Base-by-base conservation (phyloP, 768 basidiomycete genomes). In the Boletus subparvulus region DNA sequence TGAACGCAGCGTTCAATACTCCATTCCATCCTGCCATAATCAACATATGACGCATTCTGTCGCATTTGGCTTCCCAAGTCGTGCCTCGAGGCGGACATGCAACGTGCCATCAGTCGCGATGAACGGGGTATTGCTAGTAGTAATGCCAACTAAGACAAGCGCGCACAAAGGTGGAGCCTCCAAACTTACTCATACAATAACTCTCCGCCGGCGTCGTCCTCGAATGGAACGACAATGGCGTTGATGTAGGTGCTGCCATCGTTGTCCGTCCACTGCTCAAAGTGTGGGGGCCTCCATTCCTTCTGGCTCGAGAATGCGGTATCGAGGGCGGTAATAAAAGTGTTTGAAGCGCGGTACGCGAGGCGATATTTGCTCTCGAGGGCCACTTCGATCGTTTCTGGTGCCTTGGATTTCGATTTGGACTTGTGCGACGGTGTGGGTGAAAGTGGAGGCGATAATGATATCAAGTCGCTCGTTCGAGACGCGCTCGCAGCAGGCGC, bases 171-270 rank as follows among this genome's bases (percentile, higher is more conserved):
- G 14, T 3, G n/a, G 1, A 32, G 11, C 6, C 21, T n/a, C 8
- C 3, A 26, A 2, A 75, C 84, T 68, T 52, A 86, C 84, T 77
- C 75, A 51, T 82, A 83, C 49, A 81, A 78, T 6, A 86, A 62
- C 52, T 80, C 80, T 1, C 73, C 66, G 3, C 83, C 69, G 68
- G 67, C 47, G 62, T 57, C 59, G 60, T 79, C 30, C 74, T 76
- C 75, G 21, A 84, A 69, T 0, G 75, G 65, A 2, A 76, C 74
- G 4, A 75, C 60, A 33, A 85, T 75, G 13, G 65, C 66, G 6
- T 56, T 61, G 26, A 64, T 58, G 36, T 59, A 69, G 0, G 9
- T 44, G 10, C 17, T 49, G 0, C 45, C 47, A 11, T n/a, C 47
- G 3, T 43, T 47, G 45, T 52, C 64, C 16, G n/a, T 46, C 68